Base-by-base conservation (phyloP, 306 rosid genomes). In the Cucurbita argyrosperma region DNA sequence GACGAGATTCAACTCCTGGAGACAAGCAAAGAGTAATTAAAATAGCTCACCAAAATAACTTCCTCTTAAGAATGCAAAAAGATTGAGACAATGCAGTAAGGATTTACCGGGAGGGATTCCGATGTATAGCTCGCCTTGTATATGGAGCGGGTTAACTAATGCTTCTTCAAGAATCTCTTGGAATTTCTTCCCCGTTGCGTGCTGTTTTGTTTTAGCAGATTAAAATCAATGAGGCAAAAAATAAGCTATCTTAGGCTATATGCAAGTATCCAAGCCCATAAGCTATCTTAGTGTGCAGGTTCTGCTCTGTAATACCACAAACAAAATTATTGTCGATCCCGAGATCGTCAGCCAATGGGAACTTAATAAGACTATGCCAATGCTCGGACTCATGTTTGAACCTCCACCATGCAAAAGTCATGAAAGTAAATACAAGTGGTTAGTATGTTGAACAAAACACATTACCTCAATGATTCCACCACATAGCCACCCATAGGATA, bases 391-490 rank as follows among this genome's bases (percentile, higher is more conserved):
- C 71, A 11, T 21, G 43, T 59, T 59, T 13, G 65, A 30, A 30
- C 42, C 65, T 30, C 68, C 46, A 62, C 18, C 68, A 62, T 62
- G 13, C 71, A 64, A 64, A 64, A 64, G 35, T 64, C 71, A n/a
- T 30, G 51, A 64, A 64, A 64, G 71, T 9, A 46, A 21, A 67
- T 12, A 21, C 56, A 67, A 68, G 35, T 13, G 74, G 58, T 23
- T 65, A 43, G 45, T 21, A 66, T 66, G 54, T 66, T 19, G 49
- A 74, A 63, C 68, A 56, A 65, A 77, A 53, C 76, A 76, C 37
- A 74, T 43, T 89, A 91, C 99, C 96, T 95, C 97, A 26, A 95
- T 82, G 78, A 95, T 91, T 72, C 99, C 97, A 76, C 97, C 99
- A 74, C 99, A 95, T 67, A 95, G 76, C 96, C 96, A 91, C 66